A percentile compares a stretch with the other conserved stretches of the same genome.
phyloP scores from a whole-genome alignment of 108 stramenopile genomes.

The Mayamaea pseudoterrestris region DNA sequence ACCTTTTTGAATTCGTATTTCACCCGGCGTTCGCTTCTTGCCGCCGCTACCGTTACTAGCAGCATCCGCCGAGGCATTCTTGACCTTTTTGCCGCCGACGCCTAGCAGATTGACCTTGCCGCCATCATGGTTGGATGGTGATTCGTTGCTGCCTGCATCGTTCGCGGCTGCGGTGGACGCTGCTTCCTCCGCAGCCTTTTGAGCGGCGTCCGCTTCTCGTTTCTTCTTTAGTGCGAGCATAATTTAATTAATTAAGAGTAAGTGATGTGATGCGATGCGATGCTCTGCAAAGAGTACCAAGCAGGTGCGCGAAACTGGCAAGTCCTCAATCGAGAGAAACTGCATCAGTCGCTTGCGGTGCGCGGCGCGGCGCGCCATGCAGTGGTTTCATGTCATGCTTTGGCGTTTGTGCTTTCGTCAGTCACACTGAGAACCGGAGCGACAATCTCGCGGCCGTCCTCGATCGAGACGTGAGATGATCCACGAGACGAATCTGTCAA shows the following conservation, averaged over 20 bases:
- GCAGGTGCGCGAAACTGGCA: too few relatives aligned
- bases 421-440: too few relatives aligned
- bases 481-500: too few relatives aligned
- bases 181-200: slow-evolving; percentile 11
- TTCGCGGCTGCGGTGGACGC: slow-evolving; percentile 14
- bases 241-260: not conserved
- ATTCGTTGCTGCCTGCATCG: slow-evolving; percentile 2
- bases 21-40: slow-evolving; percentile 90
- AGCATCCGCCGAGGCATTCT: slow-evolving; percentile 24
- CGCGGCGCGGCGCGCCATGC: too few relatives aligned
- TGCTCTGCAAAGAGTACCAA: too few relatives aligned
- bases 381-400: too few relatives aligned
- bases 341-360: too few relatives aligned
- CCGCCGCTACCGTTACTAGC: slow-evolving; percentile 5
- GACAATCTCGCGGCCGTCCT: too few relatives aligned
- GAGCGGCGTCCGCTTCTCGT: slow-evolving; percentile 42
- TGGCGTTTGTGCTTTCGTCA: too few relatives aligned
- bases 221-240: slow-evolving; percentile 88
- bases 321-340: too few relatives aligned
- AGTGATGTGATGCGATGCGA: not conserved
- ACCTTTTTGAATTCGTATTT: slow-evolving; percentile 99
- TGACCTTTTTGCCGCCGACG: slow-evolving; percentile 75
- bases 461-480: too few relatives aligned
- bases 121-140: slow-evolving; percentile 10
- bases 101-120: slow-evolving; percentile 59